Base-by-base conservation (phyloP, 2,329 filamentous ascomycete species). In the Penicillium palitans region DNA sequence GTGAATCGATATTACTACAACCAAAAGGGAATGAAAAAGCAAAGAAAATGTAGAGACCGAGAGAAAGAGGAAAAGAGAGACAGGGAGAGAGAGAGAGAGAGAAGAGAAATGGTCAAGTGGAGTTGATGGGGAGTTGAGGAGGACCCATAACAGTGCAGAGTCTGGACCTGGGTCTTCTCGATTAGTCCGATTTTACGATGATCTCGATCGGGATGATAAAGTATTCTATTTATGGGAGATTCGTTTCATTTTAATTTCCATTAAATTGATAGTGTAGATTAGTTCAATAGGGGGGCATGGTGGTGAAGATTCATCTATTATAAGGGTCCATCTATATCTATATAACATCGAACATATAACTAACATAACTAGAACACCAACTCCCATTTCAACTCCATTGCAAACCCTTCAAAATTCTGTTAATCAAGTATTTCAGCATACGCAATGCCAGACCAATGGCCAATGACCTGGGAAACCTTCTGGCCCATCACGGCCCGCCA, bases 91-190 rank as follows among this genome's bases (percentile, higher is more conserved):
- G 15, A 29, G 25, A 37, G 27, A 25, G 51, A 42, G 24, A 29
- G 45, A 35, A 15, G 21, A 19, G 33, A 24, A 21, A 45, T 15
- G 13, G 19, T 24, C 31, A 4, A 45, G 63, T 65, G 63, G 63
- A 57, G 62, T 55, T 52, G 19, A 8, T n/a, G n/a, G n/a, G 35
- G 37, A 40, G 8, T 40, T 19, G n/a, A 52, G 58, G 44, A 48
- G 19, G 19, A 46, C 40, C 33, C 24, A 40, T 33, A 8, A 48
- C 8, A 44, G 19, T 39, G 46, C 46, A 40, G 15, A 52, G 52
- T 41, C 52, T 59, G 56, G 59, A 15, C 52, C 24, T 29, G n/a
- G 8, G 27, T 21, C 10, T 35, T 48, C 41, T 15, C n/a, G 27
- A 46, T 39, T 42, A 24, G 25, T 21, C 51, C 6, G 13, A n/a